Conservation (phyloP, 495 filamentous ascomycete genomes). For the Annulohypoxylon nitens region DNA sequence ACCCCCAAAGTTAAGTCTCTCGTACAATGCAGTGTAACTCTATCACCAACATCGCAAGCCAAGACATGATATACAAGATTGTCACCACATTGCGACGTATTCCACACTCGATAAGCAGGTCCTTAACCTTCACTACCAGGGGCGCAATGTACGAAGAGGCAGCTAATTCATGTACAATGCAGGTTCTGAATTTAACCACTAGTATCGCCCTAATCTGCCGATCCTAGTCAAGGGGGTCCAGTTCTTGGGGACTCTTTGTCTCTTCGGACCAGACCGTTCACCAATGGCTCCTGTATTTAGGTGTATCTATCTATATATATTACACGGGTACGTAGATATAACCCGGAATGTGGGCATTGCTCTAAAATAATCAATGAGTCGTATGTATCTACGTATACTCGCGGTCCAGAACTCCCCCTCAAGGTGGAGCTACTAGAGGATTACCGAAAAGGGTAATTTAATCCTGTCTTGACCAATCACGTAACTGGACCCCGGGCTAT, state of each 20-base stretch:
- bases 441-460: conserved; percentile 46
- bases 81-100: neutral
- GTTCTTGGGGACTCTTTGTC: conserved; percentile 6
- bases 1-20: conserved; percentile 6
- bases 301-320: conserved; percentile 15
- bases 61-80: conserved; percentile 12
- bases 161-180: conserved; percentile 26
- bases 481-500: conserved; percentile 7
- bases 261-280: conserved; percentile 16
- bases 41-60: conserved; percentile 16
- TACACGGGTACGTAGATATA: conserved; percentile 7
- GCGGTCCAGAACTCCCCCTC: conserved; percentile 37
- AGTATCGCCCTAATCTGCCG: conserved; percentile 23
- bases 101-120: neutral
- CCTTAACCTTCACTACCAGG: conserved; percentile 1
- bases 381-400: neutral
- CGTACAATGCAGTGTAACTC: conserved; percentile 22
- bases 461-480: conserved; percentile 31
- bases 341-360: conserved; percentile 21
- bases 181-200: conserved; percentile 26
- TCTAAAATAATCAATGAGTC: conserved; percentile 28
- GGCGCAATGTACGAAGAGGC: conserved; percentile 1
- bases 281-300: neutral
- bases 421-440: conserved; percentile 24
- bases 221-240: conserved; percentile 8